Conservation (phyloP, 805 yeast species). For the Spathaspora arborariae region DNA sequence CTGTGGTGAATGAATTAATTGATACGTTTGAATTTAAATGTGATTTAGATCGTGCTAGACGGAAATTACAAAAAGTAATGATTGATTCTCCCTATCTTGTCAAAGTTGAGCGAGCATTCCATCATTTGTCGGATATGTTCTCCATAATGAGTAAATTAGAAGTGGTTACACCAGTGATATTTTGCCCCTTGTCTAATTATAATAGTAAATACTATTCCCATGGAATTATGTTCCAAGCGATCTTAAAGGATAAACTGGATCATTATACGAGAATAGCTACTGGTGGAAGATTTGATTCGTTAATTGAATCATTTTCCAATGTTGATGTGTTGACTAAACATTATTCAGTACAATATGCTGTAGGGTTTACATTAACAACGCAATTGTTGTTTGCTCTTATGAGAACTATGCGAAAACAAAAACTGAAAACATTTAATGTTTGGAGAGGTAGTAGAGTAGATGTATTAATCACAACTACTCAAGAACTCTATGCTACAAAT, state of each 20-base stretch:
- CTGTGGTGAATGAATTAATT: slow-evolving; percentile 76
- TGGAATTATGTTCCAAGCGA: slow-evolving; percentile 86
- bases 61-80: slow-evolving; percentile 65
- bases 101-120: slow-evolving; percentile 59
- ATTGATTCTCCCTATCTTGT: slow-evolving; percentile 63
- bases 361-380: slow-evolving; percentile 79
- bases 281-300: slow-evolving; percentile 88
- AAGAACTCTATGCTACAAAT: slow-evolving; percentile 43
- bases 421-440: slow-evolving; percentile 6
- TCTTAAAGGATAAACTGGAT: slow-evolving; percentile 52
- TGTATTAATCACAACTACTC: slow-evolving; percentile 71
- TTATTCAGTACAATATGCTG: slow-evolving; percentile 46
- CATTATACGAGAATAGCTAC: slow-evolving; percentile 62
- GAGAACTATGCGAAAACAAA: slow-evolving; percentile 22
- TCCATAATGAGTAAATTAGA: slow-evolving; percentile 55
- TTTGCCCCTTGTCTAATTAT: slow-evolving; percentile 83
- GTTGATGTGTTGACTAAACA: slow-evolving; percentile 16
- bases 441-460: slow-evolving; percentile 58
- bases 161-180: slow-evolving; percentile 50
- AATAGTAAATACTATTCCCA: slow-evolving; percentile 73
- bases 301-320: slow-evolving; percentile 65
- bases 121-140: slow-evolving; percentile 58
- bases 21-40: slow-evolving; percentile 69
- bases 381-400: slow-evolving; percentile 33
- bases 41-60: slow-evolving; percentile 61